A percentile compares a stretch with the other conserved stretches of the same genome.
Evolutionary conservation across 352 stramenopile genomes (phyloP).

Genomic region (Pythium periplocum): DNA sequence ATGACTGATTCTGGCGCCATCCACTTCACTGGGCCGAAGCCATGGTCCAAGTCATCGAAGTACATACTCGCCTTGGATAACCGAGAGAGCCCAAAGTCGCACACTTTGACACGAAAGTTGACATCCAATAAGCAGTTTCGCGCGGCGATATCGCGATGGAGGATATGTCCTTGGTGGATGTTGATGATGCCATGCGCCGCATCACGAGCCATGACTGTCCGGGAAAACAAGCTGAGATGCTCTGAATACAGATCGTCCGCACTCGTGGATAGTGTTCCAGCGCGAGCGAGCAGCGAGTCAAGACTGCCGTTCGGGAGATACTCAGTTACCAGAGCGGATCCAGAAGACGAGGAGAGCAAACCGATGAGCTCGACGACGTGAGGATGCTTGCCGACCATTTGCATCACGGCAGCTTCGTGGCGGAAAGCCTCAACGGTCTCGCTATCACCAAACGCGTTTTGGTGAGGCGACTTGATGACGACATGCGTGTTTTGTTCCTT

Average conservation of each 20-base stretch:
- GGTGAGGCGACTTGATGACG: slow-evolving; percentile 57
- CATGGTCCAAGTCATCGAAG: slow-evolving; percentile 51
- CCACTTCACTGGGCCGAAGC: slow-evolving; percentile 69
- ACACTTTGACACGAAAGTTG: slow-evolving; percentile 66
- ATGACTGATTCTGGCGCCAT: slow-evolving; percentile 67
- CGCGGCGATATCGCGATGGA: slow-evolving; percentile 65
- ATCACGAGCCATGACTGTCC: slow-evolving; percentile 62
- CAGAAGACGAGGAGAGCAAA: slow-evolving; percentile 18
- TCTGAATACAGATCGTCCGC: not conserved
- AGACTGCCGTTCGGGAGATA: slow-evolving; percentile 66
- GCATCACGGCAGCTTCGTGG: slow-evolving; percentile 69
- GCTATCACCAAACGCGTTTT: slow-evolving; percentile 32
- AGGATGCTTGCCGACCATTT: slow-evolving; percentile 68
- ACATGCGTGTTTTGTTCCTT: slow-evolving; percentile 42
- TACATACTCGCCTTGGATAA: slow-evolving; percentile 29
- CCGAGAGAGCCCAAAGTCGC: slow-evolving; percentile 63
- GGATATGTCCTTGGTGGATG: slow-evolving; percentile 54
- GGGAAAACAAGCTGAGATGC: slow-evolving; percentile 39
- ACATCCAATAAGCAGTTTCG: slow-evolving; percentile 63
- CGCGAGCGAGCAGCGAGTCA: slow-evolving; percentile 25
- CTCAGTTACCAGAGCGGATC: slow-evolving; percentile 47
- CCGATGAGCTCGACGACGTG: slow-evolving; percentile 64
- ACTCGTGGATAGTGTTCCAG: too few relatives aligned
- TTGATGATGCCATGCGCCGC: slow-evolving; percentile 59
- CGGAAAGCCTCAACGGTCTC: slow-evolving; percentile 49